Evolutionary conservation across 2,329 filamentous ascomycete species (phyloP).

Genomic region (Purpureocillium takamizusanense): DNA sequence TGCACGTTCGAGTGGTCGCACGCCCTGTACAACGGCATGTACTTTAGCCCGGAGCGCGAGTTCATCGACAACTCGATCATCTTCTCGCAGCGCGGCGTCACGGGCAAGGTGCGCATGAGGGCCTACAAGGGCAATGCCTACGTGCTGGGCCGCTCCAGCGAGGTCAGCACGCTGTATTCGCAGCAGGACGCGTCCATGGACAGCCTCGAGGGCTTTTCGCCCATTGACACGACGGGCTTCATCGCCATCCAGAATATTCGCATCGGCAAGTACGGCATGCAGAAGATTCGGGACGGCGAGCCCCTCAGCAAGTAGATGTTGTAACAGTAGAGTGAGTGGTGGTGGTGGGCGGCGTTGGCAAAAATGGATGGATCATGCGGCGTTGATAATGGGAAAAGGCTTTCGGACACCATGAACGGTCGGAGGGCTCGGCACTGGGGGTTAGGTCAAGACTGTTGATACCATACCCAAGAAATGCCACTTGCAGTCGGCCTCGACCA

Average conservation of each 20-base stretch:
- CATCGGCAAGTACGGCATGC: conserved; percentile 37
- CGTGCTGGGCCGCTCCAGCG: conserved; percentile 34
- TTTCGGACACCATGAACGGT: too few relatives aligned
- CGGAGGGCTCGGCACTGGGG: too few relatives aligned
- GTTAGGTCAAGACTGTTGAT: too few relatives aligned
- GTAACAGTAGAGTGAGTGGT: neutral
- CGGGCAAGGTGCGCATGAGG: conserved; percentile 17
- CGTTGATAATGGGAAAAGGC: too few relatives aligned
- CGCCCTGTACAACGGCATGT: conserved; percentile 40
- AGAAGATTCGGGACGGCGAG: conserved; percentile 24
- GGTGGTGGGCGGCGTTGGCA: neutral
- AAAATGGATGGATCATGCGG: too few relatives aligned
- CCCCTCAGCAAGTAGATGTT: conserved; percentile 20
- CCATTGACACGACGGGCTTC: conserved; percentile 51
- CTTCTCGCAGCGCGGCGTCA: conserved; percentile 38
- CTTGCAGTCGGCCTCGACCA: too few relatives aligned
- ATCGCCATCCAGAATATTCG: conserved; percentile 63
- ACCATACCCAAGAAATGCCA: too few relatives aligned
- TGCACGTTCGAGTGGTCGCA: conserved; percentile 35
- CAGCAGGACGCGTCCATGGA: conserved; percentile 42
- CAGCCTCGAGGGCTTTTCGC: conserved; percentile 31
- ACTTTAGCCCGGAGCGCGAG: conserved; percentile 42
- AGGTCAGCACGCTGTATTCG: conserved; percentile 40
- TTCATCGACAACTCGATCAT: conserved; percentile 53
- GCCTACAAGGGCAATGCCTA: conserved; percentile 40